A percentile compares a stretch with the other conserved stretches of the same genome.
Conservation (phyloP, 2,329 filamentous ascomycete genomes). For the Periconia sp. region DNA sequence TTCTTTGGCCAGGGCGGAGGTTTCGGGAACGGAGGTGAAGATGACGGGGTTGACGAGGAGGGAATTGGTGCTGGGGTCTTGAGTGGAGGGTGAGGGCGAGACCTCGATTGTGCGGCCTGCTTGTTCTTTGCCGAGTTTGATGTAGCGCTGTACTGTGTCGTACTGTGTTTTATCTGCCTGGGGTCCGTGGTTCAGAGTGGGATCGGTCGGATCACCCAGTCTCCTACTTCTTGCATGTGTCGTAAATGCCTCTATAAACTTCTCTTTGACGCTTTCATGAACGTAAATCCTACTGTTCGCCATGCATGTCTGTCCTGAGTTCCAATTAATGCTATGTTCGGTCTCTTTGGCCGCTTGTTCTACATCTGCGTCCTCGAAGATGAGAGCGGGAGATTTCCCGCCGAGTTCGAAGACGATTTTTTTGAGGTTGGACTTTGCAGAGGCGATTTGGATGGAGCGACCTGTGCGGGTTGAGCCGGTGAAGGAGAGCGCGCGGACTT, state of each 20-base stretch:
- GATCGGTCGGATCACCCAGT: constrained; percentile 81
- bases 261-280: constrained; percentile 85
- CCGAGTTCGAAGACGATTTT: constrained; percentile 82
- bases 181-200: constrained; percentile 84
- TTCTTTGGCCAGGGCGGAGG: constrained; percentile 75
- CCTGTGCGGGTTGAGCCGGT: constrained; percentile 77
- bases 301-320: constrained; percentile 69
- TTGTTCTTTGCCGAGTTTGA: constrained; percentile 67
- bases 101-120: constrained; percentile 41
- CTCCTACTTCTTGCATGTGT: constrained; percentile 73
- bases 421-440: constrained; percentile 77
- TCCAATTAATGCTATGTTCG: constrained; percentile 67
- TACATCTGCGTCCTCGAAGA: constrained; percentile 79
- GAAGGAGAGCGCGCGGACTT: constrained; percentile 82
- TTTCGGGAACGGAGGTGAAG: constrained; percentile 62
- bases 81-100: not conserved
- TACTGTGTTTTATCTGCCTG: constrained; percentile 86
- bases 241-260: constrained; percentile 83
- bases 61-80: too few species aligned
- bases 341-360: constrained; percentile 79
- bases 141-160: constrained; percentile 63
- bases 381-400: constrained; percentile 64
- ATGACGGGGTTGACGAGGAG: constrained; percentile 56
- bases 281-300: constrained; percentile 85
- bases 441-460: constrained; percentile 79